Evolutionary conservation across 179 eudicot species (phyloP).

Genomic region (Corrigiola litoralis): DNA sequence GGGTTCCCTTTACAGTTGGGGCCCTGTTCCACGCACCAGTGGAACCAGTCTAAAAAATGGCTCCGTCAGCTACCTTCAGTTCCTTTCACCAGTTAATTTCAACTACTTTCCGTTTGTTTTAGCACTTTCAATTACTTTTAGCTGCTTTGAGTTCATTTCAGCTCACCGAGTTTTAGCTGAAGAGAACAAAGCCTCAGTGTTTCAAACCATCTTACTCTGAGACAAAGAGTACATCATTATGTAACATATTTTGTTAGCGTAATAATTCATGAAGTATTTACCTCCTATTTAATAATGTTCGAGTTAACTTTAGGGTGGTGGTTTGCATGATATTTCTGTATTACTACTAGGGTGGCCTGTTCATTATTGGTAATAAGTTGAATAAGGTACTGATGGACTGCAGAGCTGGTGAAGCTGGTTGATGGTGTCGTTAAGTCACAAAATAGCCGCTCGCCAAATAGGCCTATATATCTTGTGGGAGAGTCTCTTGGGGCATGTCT

Average conservation of each 20-base stretch:
- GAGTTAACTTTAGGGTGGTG: neutral
- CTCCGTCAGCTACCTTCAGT: too few species aligned
- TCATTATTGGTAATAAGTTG: neutral
- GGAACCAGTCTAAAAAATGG: too few species aligned
- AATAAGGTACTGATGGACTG: slow-evolving; percentile 2
- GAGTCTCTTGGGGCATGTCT: slow-evolving; percentile 80
- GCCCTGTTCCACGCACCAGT: too few species aligned
- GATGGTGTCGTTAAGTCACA: slow-evolving; percentile 47
- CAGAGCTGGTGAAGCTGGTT: slow-evolving; percentile 68
- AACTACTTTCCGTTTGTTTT: too few species aligned
- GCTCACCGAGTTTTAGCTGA: too few species aligned
- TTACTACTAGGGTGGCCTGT: neutral
- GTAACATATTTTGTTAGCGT: neutral
- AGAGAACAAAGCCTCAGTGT: too few species aligned
- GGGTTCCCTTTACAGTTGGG: too few species aligned
- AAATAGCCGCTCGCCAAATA: slow-evolving; percentile 36
- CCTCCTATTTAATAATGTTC: neutral
- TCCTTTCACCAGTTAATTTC: too few species aligned
- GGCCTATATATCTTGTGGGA: slow-evolving; percentile 77
- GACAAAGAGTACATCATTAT: too few species aligned
- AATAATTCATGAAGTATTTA: neutral
- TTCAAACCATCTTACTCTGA: too few species aligned
- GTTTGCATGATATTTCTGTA: neutral
- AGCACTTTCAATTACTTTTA: too few species aligned
- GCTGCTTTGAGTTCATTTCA: too few species aligned